Evolutionary conservation across 2,329 filamentous ascomycete species (phyloP).

Genomic region (Ceratocystis ficicola): DNA sequence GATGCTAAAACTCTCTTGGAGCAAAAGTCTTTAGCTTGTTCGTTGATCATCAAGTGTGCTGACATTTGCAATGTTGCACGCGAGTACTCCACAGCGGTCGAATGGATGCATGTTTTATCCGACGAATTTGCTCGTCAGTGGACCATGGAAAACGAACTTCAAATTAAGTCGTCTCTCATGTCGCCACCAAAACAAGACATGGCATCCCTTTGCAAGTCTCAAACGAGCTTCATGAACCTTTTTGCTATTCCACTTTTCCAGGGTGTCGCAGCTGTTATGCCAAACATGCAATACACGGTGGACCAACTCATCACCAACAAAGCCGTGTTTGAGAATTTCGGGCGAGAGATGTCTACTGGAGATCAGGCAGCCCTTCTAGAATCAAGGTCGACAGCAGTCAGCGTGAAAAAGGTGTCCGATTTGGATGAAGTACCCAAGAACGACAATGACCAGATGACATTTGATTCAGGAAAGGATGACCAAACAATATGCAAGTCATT

Average conservation of each 20-base stretch:
- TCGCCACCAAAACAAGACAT: constrained; percentile 73
- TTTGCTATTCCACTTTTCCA: constrained; percentile 89
- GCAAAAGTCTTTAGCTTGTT: constrained; percentile 70
- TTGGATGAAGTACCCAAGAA: not conserved
- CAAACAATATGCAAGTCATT: not conserved
- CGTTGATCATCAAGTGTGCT: constrained; percentile 89
- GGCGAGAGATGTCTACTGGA: constrained; percentile 6
- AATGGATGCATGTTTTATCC: constrained; percentile 89
- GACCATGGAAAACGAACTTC: constrained; percentile 76
- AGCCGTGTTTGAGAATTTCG: constrained; percentile 25
- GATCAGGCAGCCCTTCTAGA: not conserved
- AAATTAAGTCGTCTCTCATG: constrained; percentile 78
- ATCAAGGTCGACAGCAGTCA: not conserved
- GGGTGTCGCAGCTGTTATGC: constrained; percentile 73
- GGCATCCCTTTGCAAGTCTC: constrained; percentile 69
- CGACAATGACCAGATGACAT: not conserved
- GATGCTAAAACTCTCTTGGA: constrained; percentile 63
- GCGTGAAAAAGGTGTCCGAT: not conserved
- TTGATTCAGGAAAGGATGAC: not conserved
- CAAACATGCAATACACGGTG: constrained; percentile 71
- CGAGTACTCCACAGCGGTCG: constrained; percentile 65
- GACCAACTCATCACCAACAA: constrained; percentile 44
- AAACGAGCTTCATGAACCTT: constrained; percentile 92
- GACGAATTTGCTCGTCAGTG: constrained; percentile 92
- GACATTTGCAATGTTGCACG: constrained; percentile 97